A percentile compares a stretch with the other conserved stretches of the same genome.
These are phyloP conservation scores for Kokia cookei DNA, from an alignment of 441 rosid species.

Conservation along the genomic window DNA sequence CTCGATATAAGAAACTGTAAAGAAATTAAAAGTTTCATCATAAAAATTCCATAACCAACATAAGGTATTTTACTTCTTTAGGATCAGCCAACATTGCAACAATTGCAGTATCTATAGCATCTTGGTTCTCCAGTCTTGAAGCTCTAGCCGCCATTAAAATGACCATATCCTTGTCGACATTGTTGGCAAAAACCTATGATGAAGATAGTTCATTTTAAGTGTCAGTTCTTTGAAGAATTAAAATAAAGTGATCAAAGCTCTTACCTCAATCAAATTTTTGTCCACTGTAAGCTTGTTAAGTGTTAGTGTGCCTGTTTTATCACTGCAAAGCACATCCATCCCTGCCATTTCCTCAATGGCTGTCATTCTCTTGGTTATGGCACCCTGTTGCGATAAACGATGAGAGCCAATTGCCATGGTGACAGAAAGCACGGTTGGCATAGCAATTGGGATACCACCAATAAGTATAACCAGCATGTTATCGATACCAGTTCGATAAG, in stretches of 20 bases:
- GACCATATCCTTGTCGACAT: slow-evolving; percentile 46
- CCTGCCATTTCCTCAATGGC: slow-evolving; percentile 72
- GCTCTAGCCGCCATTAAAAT: slow-evolving; percentile 56
- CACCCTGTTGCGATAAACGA: slow-evolving; percentile 52
- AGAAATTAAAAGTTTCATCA: background rate
- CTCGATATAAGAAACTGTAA: background rate
- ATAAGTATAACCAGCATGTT: slow-evolving; percentile 40
- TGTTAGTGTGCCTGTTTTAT: slow-evolving; percentile 58
- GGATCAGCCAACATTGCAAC: slow-evolving; percentile 60
- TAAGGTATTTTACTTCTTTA: slow-evolving; percentile 29
- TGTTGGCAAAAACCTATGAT: slow-evolving; percentile 42
- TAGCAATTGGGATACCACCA: slow-evolving; percentile 71
- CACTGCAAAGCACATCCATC: slow-evolving; percentile 68
- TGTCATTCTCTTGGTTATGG: slow-evolving; percentile 68
- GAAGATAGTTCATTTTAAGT: background rate
- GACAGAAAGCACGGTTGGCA: slow-evolving; percentile 62
- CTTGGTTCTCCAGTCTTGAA: slow-evolving; percentile 57
- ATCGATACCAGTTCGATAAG: slow-evolving; percentile 38
- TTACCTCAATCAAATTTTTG: slow-evolving; percentile 46
- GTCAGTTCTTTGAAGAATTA: background rate
- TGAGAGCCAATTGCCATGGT: slow-evolving; percentile 67
- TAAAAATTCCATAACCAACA: too few species aligned
- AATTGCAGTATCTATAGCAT: slow-evolving; percentile 53
- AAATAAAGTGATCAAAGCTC: background rate
- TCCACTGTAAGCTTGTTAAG: slow-evolving; percentile 59